A percentile compares a stretch with the other conserved stretches of the same genome.
Evolutionary conservation across 1,284 basidiomycete species (phyloP).

Genomic region (Pseudozyma thailandica): DNA sequence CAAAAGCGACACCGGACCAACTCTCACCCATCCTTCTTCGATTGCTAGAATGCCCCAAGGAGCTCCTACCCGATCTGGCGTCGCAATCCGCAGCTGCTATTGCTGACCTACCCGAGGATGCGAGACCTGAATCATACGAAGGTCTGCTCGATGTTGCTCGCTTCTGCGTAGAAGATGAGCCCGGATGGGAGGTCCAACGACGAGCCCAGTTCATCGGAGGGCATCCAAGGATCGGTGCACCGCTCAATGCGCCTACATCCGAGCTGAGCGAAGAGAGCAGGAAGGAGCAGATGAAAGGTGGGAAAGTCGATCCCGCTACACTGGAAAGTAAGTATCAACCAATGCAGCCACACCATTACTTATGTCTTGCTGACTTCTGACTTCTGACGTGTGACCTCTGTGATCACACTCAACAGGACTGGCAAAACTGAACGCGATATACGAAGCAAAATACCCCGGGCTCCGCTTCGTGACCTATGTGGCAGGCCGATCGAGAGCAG

Average conservation of each 20-base stretch:
- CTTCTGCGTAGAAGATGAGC: constrained; percentile 66
- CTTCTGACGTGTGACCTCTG: not conserved
- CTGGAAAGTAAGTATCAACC: constrained; percentile 36
- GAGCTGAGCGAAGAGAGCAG: constrained; percentile 52
- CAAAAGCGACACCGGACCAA: constrained; percentile 42
- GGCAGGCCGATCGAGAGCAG: constrained; percentile 71
- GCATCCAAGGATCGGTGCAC: constrained; percentile 58
- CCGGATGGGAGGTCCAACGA: constrained; percentile 55
- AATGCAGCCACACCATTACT: not conserved
- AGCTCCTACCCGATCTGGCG: constrained; percentile 41
- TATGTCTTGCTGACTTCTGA: not conserved
- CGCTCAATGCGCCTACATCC: constrained; percentile 34
- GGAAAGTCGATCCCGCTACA: constrained; percentile 49
- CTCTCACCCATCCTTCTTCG: constrained; percentile 52
- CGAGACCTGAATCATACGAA: constrained; percentile 62
- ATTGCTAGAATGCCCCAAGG: constrained; percentile 46
- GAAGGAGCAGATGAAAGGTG: constrained; percentile 56
- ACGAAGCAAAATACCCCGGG: constrained; percentile 61
- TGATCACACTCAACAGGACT: constrained; percentile 27
- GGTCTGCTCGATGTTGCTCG: constrained; percentile 65
- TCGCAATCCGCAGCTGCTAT: constrained; percentile 57
- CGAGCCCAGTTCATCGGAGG: constrained; percentile 52
- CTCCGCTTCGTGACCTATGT: constrained; percentile 65
- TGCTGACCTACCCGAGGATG: constrained; percentile 56
- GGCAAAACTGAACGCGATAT: constrained; percentile 56